Conservation (phyloP, 805 yeast species). For the Candida orba region DNA sequence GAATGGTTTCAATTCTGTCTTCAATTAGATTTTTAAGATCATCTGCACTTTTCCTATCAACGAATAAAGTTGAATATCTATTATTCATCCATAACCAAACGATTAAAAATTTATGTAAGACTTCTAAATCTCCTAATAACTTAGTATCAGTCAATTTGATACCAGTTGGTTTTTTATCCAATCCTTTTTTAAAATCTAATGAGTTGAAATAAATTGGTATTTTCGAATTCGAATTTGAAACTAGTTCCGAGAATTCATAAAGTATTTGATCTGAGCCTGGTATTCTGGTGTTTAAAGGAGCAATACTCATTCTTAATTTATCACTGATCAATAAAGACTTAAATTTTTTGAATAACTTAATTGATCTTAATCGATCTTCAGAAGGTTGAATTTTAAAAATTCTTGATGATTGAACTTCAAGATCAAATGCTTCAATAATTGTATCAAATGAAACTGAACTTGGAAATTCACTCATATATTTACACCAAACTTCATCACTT, state of each 20-base stretch:
- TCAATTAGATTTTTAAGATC: constrained; percentile 69
- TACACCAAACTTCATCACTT: constrained; percentile 60
- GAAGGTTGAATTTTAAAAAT: constrained; percentile 33
- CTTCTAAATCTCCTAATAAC: constrained; percentile 38
- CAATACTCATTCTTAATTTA: constrained; percentile 48
- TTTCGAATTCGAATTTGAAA: constrained; percentile 34
- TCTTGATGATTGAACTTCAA: constrained; percentile 26
- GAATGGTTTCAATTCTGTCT: constrained; percentile 32
- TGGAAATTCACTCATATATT: constrained; percentile 56
- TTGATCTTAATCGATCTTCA: constrained; percentile 30
- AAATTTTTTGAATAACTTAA: constrained; percentile 34
- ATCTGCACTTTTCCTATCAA: constrained; percentile 67
- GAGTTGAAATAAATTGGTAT: constrained; percentile 45
- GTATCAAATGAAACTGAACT: constrained; percentile 37
- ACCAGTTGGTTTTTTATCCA: not conserved
- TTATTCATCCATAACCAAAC: constrained; percentile 82
- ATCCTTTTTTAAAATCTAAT: constrained; percentile 8
- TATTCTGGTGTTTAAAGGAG: constrained; percentile 46
- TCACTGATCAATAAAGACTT: constrained; percentile 45
- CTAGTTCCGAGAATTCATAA: constrained; percentile 39
- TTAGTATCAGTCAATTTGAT: constrained; percentile 2
- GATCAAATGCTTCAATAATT: constrained; percentile 41
- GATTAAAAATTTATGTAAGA: constrained; percentile 57
- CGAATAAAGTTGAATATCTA: constrained; percentile 75
- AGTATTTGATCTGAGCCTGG: constrained; percentile 42